A percentile compares a stretch with the other conserved stretches of the same genome.
phyloP scores from a whole-genome alignment of 2,329 filamentous ascomycete genomes.

The Tolypocladium sp. region DNA sequence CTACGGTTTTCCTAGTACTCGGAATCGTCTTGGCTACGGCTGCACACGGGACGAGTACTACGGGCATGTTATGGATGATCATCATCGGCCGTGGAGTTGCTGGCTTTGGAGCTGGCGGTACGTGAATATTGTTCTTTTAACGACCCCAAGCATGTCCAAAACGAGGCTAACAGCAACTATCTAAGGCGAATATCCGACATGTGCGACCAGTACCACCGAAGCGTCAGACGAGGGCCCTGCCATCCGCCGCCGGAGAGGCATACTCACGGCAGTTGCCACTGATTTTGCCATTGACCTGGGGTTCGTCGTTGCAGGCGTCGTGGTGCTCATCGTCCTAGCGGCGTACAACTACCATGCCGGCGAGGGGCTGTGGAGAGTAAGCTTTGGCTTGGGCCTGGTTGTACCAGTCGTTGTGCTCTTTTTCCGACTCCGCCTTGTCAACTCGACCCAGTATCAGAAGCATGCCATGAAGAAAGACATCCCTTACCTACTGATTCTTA shows the following conservation, averaged over 20 bases:
- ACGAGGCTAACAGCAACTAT: not conserved
- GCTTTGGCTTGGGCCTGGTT: constrained; percentile 12
- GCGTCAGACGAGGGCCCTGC: constrained; percentile 16
- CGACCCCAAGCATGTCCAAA: not conserved
- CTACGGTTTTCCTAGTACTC: constrained; percentile 35
- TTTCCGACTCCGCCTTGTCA: constrained; percentile 41
- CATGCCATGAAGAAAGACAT: constrained; percentile 15
- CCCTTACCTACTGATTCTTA: constrained; percentile 14
- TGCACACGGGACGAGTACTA: constrained; percentile 27
- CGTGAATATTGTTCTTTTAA: not conserved
- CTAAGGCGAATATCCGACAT: constrained; percentile 19
- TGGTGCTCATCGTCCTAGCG: constrained; percentile 34
- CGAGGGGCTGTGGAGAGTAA: constrained; percentile 34
- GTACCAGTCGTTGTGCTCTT: constrained; percentile 41
- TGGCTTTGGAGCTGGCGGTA: constrained; percentile 33
- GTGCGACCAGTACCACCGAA: constrained; percentile 16
- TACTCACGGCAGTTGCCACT: constrained; percentile 28
- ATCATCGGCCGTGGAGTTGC: constrained; percentile 36
- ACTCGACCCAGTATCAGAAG: constrained; percentile 31
- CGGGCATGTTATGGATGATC: constrained; percentile 42
- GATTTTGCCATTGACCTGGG: constrained; percentile 26
- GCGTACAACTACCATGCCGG: constrained; percentile 21
- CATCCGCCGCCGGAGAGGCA: constrained; percentile 16
- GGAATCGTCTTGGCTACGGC: constrained; percentile 35
- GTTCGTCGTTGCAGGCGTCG: constrained; percentile 29